Percentiles rank a stretch among this genome's conserved stretches.
These are phyloP conservation scores for Seiridium unicorne DNA, from an alignment of 2,329 filamentous ascomycete species.

Conservation along the genomic window DNA sequence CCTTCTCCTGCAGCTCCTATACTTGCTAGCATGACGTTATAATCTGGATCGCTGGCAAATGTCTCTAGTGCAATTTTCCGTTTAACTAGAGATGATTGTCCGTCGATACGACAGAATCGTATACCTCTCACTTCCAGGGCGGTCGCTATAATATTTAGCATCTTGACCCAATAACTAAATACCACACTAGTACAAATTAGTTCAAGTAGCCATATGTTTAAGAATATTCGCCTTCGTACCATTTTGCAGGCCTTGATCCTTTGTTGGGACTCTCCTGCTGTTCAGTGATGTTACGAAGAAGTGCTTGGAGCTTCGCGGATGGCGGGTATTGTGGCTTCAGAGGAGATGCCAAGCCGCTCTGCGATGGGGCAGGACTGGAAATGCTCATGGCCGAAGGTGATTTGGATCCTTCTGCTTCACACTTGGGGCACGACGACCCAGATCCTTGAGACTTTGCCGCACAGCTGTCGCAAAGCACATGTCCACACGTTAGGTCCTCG, in stretches of 20 bases:
- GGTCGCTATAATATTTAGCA: conserved; percentile 24
- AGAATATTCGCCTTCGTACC: background rate
- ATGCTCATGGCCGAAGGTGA: no score
- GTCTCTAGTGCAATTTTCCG: conserved; percentile 9
- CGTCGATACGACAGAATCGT: background rate
- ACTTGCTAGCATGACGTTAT: conserved; percentile 27
- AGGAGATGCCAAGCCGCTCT: no score
- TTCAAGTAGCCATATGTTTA: background rate
- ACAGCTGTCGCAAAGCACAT: no score
- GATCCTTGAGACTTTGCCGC: no score
- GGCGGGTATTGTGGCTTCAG: no score
- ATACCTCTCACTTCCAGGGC: conserved; percentile 14
- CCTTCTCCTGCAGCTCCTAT: conserved; percentile 29
- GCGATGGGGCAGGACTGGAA: no score
- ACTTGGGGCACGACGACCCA: no score
- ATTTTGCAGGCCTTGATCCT: background rate
- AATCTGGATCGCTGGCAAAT: conserved; percentile 17
- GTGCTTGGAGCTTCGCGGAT: no score
- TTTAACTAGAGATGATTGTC: background rate
- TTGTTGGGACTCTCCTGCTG: no score
- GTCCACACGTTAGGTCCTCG: no score
- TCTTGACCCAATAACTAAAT: conserved; percentile 26
- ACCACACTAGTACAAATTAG: conserved; percentile 18
- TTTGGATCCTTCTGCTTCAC: no score
- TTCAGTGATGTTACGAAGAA: no score